These are phyloP conservation scores for Vaccinium macrocarpon DNA, from an alignment of 148 eudicot species.

Conservation along the genomic window DNA sequence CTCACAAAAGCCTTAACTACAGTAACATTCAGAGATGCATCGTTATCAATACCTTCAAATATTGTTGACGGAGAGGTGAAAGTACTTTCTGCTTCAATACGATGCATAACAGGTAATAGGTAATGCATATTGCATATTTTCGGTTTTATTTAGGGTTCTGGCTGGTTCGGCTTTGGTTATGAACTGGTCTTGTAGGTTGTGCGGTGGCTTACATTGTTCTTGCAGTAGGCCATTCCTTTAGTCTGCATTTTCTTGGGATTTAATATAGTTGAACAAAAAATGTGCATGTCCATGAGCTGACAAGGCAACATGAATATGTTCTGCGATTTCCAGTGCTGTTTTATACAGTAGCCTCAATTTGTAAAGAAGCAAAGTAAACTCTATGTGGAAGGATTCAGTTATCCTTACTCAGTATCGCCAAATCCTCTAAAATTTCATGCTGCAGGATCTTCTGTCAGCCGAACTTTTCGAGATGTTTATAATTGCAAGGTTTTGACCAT, in stretches of 20 bases:
- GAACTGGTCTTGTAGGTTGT: not conserved
- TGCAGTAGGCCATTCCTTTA: not conserved
- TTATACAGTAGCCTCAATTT: not conserved
- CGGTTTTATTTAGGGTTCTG: not conserved
- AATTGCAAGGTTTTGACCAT: conserved; percentile 11
- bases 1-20: conserved; percentile 27
- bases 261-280: not conserved
- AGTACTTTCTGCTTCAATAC: conserved; percentile 22
- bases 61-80: conserved; percentile 14
- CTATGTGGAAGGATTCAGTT: not conserved
- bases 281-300: not conserved
- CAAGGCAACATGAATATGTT: not conserved
- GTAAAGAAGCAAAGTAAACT: not conserved
- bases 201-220: not conserved
- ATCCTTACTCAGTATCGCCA: not conserved
- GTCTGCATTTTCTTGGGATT: not conserved
- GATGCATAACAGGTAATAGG: conserved; percentile 30
- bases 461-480: conserved; percentile 16
- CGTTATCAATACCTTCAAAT: conserved; percentile 16
- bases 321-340: not conserved
- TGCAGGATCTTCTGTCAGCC: conserved; percentile 28
- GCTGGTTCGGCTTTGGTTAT: not conserved
- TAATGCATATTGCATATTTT: not conserved
- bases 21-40: conserved; percentile 23
- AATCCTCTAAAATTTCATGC: conserved; percentile 7